Percentiles rank a stretch among this genome's conserved stretches.
Conservation (phyloP, 2,329 filamentous ascomycete species). For the Colletotrichum limetticola region DNA sequence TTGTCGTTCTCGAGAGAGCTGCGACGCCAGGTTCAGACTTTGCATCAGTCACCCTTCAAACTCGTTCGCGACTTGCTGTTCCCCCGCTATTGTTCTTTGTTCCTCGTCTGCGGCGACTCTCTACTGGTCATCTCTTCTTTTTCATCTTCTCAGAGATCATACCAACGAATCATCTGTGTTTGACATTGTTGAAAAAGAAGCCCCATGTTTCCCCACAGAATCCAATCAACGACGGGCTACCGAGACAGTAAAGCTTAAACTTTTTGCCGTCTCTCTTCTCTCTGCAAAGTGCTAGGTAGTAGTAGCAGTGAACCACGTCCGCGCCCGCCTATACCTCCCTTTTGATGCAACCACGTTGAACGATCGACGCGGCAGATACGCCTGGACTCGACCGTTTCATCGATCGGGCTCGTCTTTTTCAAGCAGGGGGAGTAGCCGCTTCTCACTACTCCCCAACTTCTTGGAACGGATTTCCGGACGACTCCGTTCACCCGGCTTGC, state of each 20-base stretch:
- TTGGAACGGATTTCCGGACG: background rate
- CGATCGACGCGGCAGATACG: conserved; percentile 21
- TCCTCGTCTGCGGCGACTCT: background rate
- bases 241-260: conserved; percentile 26
- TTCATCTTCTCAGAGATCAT: background rate
- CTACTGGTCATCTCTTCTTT: background rate
- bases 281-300: background rate
- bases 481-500: conserved; percentile 2
- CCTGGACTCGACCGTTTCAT: conserved; percentile 16
- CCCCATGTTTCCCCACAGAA: conserved; percentile 24
- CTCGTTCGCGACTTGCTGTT: background rate
- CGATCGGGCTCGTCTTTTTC: conserved; percentile 5
- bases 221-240: conserved; percentile 4
- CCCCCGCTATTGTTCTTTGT: background rate
- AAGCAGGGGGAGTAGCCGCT: conserved; percentile 14
- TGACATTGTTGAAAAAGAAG: background rate
- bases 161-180: background rate
- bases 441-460: conserved; percentile 6
- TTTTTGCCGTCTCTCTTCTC: conserved; percentile 8
- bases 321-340: conserved; percentile 1
- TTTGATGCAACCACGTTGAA: conserved; percentile 22
- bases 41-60: background rate
- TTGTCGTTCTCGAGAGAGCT: background rate
- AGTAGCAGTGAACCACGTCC: background rate
- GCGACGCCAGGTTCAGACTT: background rate